Evolutionary conservation across 257 asterid species (phyloP), one percentile per base, ranked within the genome.

Genomic region (Dorcoceras hygrometricum): DNA sequence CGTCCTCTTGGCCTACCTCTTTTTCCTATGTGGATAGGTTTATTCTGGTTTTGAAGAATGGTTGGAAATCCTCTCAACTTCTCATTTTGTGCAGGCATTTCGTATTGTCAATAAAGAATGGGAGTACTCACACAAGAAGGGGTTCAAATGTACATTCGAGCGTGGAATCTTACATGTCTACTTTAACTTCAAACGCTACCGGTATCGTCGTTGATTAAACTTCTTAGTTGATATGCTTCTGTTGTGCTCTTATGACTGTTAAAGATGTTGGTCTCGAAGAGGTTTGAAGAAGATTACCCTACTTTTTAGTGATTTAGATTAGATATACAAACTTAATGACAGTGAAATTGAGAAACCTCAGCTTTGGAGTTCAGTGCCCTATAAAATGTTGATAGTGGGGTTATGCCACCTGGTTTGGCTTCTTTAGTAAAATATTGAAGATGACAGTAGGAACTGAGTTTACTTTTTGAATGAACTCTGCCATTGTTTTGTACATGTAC

Each of bases 91-190:
- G 65, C 77, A 86, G 89, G 89, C 95, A 22, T 89, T 89, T 73
- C 86, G 90, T 57, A 85, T 87, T 24, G 93, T 89, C 23, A 89
- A 90, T 67, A 87, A 84, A 76, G 95, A 90, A 69, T 90, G 97
- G 95, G 97, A 90, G 67, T 85, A 82, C 69, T 85, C 95, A 0
- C 96, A 87, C 78, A 89, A 89, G 72, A 89, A 89, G 71, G 96
- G 96, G n/a, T 87, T 85, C 75, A 90, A 85, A 62, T 81, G 89
- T 63, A 84, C 95, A 1, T 91, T 91, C 24, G 96, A 91, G 66
- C 64, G 95, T 3, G 98, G 96, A 23, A 89, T 91, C 51, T 75
- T 91, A 20, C 95, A 86, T 26, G 73, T 89, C 46, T 85, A 89
- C 76, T 87, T 91, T 80, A 91, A 91, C 80, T 91, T 91, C 89